Conservation (phyloP, 148 eudicot species). For the Camellia sinensis region DNA sequence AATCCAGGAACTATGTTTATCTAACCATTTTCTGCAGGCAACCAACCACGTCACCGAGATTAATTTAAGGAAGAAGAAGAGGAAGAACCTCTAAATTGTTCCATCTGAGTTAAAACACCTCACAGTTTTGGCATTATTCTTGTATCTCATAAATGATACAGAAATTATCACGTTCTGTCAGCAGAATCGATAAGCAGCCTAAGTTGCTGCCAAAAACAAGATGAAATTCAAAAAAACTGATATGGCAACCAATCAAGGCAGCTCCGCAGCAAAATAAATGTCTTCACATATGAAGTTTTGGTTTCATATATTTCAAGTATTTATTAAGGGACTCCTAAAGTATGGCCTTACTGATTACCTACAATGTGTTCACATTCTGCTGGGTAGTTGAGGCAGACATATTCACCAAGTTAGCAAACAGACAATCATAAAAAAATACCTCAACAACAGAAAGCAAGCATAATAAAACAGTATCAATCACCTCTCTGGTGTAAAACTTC, state of each 20-base stretch:
- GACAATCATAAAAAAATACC: neutral
- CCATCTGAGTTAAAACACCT: neutral
- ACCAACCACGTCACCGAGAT: neutral
- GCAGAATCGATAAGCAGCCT: constrained; percentile 1
- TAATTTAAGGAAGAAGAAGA: too few species aligned
- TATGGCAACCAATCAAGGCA: neutral
- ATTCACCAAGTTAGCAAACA: neutral
- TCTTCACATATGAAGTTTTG: neutral
- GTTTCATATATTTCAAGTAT: neutral
- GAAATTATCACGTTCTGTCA: neutral
- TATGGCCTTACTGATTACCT: neutral
- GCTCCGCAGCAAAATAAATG: neutral
- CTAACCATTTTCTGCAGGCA: neutral
- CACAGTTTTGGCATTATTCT: neutral
- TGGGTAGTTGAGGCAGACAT: neutral
- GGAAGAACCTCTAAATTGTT: neutral
- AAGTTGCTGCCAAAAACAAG: neutral
- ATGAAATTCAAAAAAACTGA: neutral
- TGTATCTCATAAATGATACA: neutral
- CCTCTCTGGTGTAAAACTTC: constrained; percentile 98
- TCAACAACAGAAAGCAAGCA: neutral
- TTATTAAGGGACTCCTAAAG: neutral
- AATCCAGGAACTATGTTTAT: neutral
- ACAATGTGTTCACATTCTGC: neutral
- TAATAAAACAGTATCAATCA: constrained; percentile 14